These are phyloP conservation scores for Emericellopsis atlantica DNA, from an alignment of 2,329 filamentous ascomycete species.

Conservation along the genomic window DNA sequence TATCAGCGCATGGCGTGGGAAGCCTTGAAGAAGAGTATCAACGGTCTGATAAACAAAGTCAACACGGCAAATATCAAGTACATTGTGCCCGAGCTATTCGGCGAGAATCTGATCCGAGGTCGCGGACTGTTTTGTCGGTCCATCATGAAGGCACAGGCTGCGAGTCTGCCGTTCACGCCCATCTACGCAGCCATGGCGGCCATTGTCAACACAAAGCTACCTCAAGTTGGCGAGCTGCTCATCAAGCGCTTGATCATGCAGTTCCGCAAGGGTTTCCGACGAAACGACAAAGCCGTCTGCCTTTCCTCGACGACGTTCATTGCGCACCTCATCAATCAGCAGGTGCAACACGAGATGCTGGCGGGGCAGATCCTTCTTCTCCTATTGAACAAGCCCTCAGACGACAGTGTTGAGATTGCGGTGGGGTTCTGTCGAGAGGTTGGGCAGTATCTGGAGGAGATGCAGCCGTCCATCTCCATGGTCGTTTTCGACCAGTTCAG, in stretches of 20 bases:
- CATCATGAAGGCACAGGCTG: conserved; percentile 97
- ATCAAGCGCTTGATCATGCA: conserved; percentile 77
- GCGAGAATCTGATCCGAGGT: conserved; percentile 85
- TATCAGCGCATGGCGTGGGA: conserved; percentile 99
- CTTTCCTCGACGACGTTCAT: conserved; percentile 88
- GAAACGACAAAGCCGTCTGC: conserved; percentile 95
- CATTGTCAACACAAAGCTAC: conserved; percentile 95
- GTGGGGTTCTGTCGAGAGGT: conserved; percentile 88
- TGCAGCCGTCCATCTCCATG: conserved; percentile 78
- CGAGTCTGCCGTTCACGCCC: conserved; percentile 87
- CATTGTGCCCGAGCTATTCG: conserved; percentile 91
- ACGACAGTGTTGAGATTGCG: conserved; percentile 95
- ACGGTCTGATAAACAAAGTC: conserved; percentile 98
- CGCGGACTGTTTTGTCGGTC: conserved; percentile 87
- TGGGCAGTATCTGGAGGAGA: conserved; percentile 87
- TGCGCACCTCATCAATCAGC: conserved; percentile 89
- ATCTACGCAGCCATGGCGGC: conserved; percentile 94
- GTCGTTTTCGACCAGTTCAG: conserved; percentile 94
- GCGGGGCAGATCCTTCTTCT: conserved; percentile 85
- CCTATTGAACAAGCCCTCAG: conserved; percentile 89
- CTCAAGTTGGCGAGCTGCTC: conserved; percentile 84
- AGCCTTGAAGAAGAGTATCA: conserved; percentile 96
- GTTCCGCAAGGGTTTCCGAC: conserved; percentile 89
- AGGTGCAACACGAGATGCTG: conserved; percentile 88
- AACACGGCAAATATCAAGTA: conserved; percentile 97